Conservation (phyloP, 176 grass and related monocot species). For the Paspalum notatum region DNA sequence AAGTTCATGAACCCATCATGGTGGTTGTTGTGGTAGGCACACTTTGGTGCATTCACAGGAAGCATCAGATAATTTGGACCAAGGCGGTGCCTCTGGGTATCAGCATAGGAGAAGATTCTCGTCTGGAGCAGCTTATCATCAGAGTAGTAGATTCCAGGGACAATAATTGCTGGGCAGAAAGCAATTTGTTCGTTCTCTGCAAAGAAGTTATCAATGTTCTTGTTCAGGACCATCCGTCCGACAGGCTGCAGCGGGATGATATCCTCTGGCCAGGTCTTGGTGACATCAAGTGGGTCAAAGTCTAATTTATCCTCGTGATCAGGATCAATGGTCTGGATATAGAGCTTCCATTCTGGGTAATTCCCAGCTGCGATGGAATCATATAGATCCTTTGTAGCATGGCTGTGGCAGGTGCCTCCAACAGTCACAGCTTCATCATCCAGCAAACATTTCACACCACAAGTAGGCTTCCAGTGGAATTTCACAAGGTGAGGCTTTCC, state of each 20-base stretch:
- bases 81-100: conserved; percentile 89
- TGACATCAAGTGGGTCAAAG: conserved; percentile 87
- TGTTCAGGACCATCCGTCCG: conserved; percentile 89
- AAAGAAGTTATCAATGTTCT: conserved; percentile 90
- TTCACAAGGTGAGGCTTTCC: conserved; percentile 81
- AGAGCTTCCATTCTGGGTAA: conserved; percentile 86
- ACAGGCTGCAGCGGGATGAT: conserved; percentile 81
- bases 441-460: conserved; percentile 80
- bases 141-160: conserved; percentile 89
- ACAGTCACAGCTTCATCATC: conserved; percentile 83
- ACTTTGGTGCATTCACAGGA: conserved; percentile 85
- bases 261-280: conserved; percentile 88
- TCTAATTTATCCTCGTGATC: conserved; percentile 80
- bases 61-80: conserved; percentile 92
- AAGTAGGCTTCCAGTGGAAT: conserved; percentile 91
- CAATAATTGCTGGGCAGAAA: conserved; percentile 85
- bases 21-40: conserved; percentile 87
- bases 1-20: conserved; percentile 90
- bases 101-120: conserved; percentile 83
- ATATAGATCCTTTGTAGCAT: conserved; percentile 84
- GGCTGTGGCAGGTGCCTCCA: conserved; percentile 78
- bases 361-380: conserved; percentile 82
- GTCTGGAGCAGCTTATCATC: conserved; percentile 95
- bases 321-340: conserved; percentile 72
- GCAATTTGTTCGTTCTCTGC: conserved; percentile 83